These are phyloP conservation scores for Botrytis sinoallii DNA, from an alignment of 2,329 filamentous ascomycete genomes.

Conservation along the genomic window DNA sequence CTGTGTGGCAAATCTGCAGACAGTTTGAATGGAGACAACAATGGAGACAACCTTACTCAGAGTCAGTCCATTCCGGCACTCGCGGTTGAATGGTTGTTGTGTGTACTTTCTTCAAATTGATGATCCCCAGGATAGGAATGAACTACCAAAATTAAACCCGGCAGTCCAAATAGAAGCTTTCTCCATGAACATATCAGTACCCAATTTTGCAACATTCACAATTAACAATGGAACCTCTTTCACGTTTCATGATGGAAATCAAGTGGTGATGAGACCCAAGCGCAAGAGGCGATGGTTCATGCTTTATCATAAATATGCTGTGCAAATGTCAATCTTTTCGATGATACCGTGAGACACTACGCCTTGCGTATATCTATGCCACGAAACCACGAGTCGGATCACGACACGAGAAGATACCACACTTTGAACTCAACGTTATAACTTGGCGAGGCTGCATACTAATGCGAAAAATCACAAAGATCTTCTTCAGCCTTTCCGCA, in stretches of 20 bases:
- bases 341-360: neutral
- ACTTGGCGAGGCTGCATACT: constrained; percentile 3
- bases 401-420: neutral
- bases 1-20: neutral
- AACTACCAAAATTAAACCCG: neutral
- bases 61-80: neutral
- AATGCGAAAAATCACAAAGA: constrained; percentile 7
- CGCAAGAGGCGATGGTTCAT: neutral
- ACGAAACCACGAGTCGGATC: neutral
- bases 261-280: neutral
- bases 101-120: neutral
- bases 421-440: constrained; percentile 4
- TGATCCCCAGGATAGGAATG: neutral
- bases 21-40: neutral
- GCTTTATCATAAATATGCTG: neutral
- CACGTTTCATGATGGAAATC: neutral
- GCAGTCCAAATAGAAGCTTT: neutral
- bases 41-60: neutral
- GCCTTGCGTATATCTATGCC: neutral
- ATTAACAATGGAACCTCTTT: neutral
- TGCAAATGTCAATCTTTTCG: neutral
- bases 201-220: neutral
- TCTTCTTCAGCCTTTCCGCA: constrained; percentile 4
- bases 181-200: neutral
- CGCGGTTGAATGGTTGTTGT: neutral